Evolutionary conservation across 768 basidiomycete species (phyloP), one percentile per base, ranked within the genome.

Genomic region (Dentipellis sp.): DNA sequence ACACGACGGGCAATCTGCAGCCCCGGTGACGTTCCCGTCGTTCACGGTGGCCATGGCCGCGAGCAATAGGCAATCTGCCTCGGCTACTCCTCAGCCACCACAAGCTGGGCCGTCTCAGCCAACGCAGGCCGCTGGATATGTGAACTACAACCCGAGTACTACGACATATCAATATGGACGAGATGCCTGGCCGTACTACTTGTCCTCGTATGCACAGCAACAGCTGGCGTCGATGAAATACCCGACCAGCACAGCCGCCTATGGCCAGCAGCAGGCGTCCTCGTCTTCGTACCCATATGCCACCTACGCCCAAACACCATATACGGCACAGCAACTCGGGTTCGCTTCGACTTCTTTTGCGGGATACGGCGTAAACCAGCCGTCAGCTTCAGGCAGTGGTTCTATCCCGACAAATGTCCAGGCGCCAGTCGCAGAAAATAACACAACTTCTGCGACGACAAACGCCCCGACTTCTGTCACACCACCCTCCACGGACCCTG

Each of bases 1-100:
- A 29, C 29, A 29, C 29, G 29, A 29, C 6, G 29, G 29, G 29
- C 29, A 29, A 29, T 29, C 42, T 19, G 42, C 19, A 9, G 38
- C 17, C 37, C 22, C 12, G 50, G 10, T 55, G 19, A 48, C 19
- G 10, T 40, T 42, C n/a, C 17, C n/a, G n/a, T 52, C 36, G 16
- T 21, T 57, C 59, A 50, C 58, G 34, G 36, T 42, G 17, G 39
- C 34, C 48, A n/a, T 53, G 54, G 1, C 22, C 40, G 29, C 48
- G 19, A 35, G 3, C 14, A 42, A 19, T 9, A 42, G 48, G 19
- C 22, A 35, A 14, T 50, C 48, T n/a, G 48, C 48, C 8, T 50
- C 48, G 10, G 40, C 40, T 2, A 19, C 29, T 6, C 49, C 29
- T 4, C 49, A 50, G 23, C 49, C 49, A 29, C 29, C 29, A 6